Evolutionary conservation across 2,329 filamentous ascomycete species (phyloP).

Genomic region (Plectosphaerella sp.): DNA sequence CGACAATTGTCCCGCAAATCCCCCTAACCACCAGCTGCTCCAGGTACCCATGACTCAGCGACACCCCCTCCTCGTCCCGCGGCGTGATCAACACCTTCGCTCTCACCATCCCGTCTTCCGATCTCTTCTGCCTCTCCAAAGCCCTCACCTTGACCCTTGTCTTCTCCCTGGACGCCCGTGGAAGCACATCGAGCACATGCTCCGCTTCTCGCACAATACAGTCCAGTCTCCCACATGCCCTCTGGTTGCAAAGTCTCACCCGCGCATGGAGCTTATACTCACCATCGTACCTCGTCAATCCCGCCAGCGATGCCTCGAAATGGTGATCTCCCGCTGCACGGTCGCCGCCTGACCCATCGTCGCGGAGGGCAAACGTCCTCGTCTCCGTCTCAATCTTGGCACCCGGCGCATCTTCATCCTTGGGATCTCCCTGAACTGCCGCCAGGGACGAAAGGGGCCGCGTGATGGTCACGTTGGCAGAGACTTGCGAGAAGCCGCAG

Average conservation of each 20-base stretch:
- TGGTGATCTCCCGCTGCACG: neutral
- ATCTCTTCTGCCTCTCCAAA: neutral
- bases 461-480: neutral
- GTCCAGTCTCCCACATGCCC: neutral
- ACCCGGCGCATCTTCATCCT: neutral
- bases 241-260: neutral
- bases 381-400: neutral
- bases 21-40: neutral
- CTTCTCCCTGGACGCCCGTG: neutral
- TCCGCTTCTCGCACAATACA: neutral
- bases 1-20: neutral
- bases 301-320: neutral
- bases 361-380: neutral
- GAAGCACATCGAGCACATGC: neutral
- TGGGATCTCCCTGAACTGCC: neutral
- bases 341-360: neutral
- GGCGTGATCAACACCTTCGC: neutral
- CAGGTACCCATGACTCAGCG: neutral
- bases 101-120: neutral
- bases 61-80: neutral
- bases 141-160: neutral
- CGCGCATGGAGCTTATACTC: neutral
- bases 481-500: neutral
- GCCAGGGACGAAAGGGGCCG: neutral
- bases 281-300: neutral